Conservation (phyloP, 2,329 filamentous ascomycete species). For the Ophiostoma perfectum region DNA sequence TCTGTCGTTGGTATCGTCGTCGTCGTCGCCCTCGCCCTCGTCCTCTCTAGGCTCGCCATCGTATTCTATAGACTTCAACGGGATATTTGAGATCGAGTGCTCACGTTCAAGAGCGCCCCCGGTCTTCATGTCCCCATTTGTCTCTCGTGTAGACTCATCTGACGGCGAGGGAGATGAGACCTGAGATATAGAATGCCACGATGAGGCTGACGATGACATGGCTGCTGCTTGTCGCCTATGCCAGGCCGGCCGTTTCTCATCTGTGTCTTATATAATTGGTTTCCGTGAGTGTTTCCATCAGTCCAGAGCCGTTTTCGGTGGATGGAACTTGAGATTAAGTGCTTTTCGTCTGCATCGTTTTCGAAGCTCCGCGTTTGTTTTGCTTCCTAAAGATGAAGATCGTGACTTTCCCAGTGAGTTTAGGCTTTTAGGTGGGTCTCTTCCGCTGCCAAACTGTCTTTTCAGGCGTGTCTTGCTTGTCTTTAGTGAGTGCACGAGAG, state of each 20-base stretch:
- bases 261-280: not conserved
- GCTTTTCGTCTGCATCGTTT: not conserved
- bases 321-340: not conserved
- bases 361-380: not conserved
- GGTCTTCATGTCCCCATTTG: not conserved
- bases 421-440: not conserved
- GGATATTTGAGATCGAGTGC: not conserved
- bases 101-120: not conserved
- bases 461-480: too few relatives aligned
- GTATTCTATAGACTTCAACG: constrained; percentile 2
- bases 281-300: not conserved
- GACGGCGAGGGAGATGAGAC: not conserved
- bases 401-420: not conserved
- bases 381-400: not conserved
- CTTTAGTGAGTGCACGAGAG: not conserved
- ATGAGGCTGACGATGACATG: constrained; percentile 15
- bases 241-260: not conserved
- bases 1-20: not conserved
- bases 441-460: too few relatives aligned
- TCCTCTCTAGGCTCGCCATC: not conserved
- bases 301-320: not conserved
- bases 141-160: not conserved
- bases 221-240: not conserved
- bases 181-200: not conserved
- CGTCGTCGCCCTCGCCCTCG: not conserved